A percentile compares a stretch with the other conserved stretches of the same genome.
These are phyloP conservation scores for Moelleriella libera DNA, from an alignment of 2,329 filamentous ascomycete genomes.

Conservation along the genomic window DNA sequence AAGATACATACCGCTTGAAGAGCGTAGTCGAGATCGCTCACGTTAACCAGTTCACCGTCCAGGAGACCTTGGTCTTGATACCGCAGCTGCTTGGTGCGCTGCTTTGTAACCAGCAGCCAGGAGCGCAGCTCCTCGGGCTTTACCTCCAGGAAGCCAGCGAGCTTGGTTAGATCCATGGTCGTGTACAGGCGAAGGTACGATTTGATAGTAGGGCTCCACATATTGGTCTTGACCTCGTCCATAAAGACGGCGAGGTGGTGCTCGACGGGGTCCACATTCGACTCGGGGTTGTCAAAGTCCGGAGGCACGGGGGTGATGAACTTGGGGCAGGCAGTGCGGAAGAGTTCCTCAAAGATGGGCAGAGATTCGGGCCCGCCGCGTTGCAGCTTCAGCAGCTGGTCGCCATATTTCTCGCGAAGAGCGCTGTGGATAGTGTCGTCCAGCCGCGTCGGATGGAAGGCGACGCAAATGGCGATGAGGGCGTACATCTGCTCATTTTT, in stretches of 20 bases:
- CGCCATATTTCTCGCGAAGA: constrained; percentile 96
- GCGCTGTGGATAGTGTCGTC: constrained; percentile 99
- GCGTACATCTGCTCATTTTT: constrained; percentile 99
- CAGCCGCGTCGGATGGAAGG: constrained; percentile 90
- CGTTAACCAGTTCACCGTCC: constrained; percentile 85
- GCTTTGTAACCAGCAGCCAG: constrained; percentile 95
- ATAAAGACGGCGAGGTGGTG: constrained; percentile 97
- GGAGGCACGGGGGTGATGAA: constrained; percentile 97
- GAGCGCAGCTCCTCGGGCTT: constrained; percentile 90
- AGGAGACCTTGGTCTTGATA: constrained; percentile 81
- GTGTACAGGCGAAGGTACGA: constrained; percentile 98
- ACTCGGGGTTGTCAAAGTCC: constrained; percentile 91
- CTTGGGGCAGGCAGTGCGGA: constrained; percentile 95
- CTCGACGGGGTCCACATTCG: constrained; percentile 94
- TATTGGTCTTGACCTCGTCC: constrained; percentile 99
- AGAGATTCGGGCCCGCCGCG: constrained; percentile 90
- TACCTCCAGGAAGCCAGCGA: constrained; percentile 92
- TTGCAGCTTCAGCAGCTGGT: constrained; percentile 94
- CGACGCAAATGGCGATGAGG: constrained; percentile 94
- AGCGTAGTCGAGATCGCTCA: constrained; percentile 93
- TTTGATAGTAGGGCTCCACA: constrained; percentile 95
- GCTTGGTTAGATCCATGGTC: constrained; percentile 97
- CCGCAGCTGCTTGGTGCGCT: constrained; percentile 89
- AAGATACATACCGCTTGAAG: constrained; percentile 66
- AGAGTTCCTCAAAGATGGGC: constrained; percentile 95